phyloP scores from a whole-genome alignment of 2,329 filamentous ascomycete species.

The Rosellinia necatrix region DNA sequence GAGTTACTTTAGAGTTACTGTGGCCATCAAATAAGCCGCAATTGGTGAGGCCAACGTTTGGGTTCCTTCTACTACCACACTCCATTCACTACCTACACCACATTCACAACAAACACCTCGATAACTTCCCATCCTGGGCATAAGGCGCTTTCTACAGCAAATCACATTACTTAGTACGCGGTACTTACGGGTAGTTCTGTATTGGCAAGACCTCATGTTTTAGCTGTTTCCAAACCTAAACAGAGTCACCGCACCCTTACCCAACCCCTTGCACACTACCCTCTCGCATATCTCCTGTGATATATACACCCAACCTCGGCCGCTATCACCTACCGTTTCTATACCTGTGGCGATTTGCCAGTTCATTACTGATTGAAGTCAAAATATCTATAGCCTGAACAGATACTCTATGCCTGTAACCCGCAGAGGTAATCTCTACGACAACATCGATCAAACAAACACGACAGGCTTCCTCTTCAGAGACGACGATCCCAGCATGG shows the following conservation, averaged over 20 bases:
- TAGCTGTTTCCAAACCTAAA: not conserved
- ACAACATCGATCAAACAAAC: constrained; percentile 80
- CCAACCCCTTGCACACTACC: not conserved
- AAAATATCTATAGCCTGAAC: constrained; percentile 65
- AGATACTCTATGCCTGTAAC: constrained; percentile 94
- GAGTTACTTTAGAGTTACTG: constrained; percentile 3
- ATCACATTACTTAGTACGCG: not conserved
- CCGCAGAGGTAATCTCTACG: constrained; percentile 69
- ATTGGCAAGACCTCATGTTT: not conserved
- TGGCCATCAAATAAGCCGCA: not conserved
- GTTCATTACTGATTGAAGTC: constrained; percentile 24
- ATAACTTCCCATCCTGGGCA: not conserved
- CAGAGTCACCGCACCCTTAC: not conserved
- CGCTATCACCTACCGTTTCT: not conserved
- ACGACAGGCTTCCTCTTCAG: constrained; percentile 85
- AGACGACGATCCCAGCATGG: constrained; percentile 69
- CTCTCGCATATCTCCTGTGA: not conserved
- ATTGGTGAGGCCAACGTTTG: not conserved
- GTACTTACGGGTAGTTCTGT: not conserved
- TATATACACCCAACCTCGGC: not conserved
- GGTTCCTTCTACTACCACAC: not conserved
- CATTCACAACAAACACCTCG: not conserved
- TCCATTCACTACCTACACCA: not conserved
- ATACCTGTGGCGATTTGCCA: not conserved
- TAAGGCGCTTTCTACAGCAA: not conserved